phyloP scores from a whole-genome alignment of 2,329 filamentous ascomycete genomes.

The Magnaporthales sp. region DNA sequence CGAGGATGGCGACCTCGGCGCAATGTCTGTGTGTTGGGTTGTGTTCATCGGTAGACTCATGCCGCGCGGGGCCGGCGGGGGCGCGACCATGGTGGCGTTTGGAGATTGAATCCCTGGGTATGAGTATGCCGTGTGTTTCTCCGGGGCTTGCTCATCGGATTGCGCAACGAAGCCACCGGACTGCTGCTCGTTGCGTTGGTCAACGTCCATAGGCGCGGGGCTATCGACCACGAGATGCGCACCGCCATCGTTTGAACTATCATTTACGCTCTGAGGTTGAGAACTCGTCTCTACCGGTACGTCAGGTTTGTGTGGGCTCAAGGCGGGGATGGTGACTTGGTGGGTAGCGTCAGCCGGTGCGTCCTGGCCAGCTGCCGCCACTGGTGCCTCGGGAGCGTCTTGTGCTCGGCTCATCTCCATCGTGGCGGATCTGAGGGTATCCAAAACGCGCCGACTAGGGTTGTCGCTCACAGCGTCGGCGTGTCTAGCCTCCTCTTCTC shows the following conservation, averaged over 20 bases:
- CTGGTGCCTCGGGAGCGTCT: constrained; percentile 33
- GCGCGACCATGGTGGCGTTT: constrained; percentile 31
- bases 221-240: constrained; percentile 35
- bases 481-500: constrained; percentile 32
- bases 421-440: constrained; percentile 43
- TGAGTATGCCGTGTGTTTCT: constrained; percentile 42
- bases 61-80: constrained; percentile 33
- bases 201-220: constrained; percentile 46
- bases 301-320: constrained; percentile 15
- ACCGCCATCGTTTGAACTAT: constrained; percentile 29
- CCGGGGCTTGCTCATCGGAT: constrained; percentile 39
- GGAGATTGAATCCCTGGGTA: constrained; percentile 44
- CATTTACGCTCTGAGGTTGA: constrained; percentile 28
- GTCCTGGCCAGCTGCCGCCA: constrained; percentile 23
- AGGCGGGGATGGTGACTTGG: constrained; percentile 24
- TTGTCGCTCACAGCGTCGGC: constrained; percentile 37
- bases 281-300: background rate
- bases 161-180: constrained; percentile 21
- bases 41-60: constrained; percentile 48
- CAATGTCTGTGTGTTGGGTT: constrained; percentile 29
- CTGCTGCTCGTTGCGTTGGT: constrained; percentile 27
- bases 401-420: constrained; percentile 46
- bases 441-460: constrained; percentile 42
- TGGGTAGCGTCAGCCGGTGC: constrained; percentile 29
- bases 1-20: constrained; percentile 58